Evolutionary conservation across 805 yeast genomes (phyloP).

Genomic region (Grigorovia humatica): DNA sequence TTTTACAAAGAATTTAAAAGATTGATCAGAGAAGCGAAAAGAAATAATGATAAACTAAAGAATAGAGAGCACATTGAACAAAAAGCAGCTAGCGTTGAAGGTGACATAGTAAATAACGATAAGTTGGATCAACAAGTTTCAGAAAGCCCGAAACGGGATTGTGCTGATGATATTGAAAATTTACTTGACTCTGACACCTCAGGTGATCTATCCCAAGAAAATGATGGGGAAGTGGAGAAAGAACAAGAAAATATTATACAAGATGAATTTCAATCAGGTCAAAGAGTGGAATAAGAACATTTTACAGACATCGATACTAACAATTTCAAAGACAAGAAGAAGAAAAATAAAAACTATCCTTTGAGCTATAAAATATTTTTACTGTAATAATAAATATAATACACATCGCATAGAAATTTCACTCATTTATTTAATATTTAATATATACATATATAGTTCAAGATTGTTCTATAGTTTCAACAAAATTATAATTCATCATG

Average conservation of each 20-base stretch:
- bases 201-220: background rate
- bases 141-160: background rate
- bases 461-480: background rate
- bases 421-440: no score
- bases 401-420: background rate
- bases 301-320: no score
- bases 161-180: background rate
- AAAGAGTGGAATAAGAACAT: no score
- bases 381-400: background rate
- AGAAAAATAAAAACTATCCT: no score
- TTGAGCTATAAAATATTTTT: background rate
- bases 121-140: no score
- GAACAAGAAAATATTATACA: background rate
- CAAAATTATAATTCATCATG: background rate
- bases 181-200: background rate
- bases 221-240: background rate
- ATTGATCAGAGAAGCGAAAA: conserved; percentile 32
- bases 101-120: no score
- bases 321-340: no score
- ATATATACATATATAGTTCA: background rate
- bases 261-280: no score
- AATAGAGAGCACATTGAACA: background rate
- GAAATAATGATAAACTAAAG: conserved; percentile 14
- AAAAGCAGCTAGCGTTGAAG: background rate
- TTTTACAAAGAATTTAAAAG: conserved; percentile 33